These are phyloP conservation scores for Wickerhamiella azyma DNA, from an alignment of 805 yeast genomes.

Conservation along the genomic window DNA sequence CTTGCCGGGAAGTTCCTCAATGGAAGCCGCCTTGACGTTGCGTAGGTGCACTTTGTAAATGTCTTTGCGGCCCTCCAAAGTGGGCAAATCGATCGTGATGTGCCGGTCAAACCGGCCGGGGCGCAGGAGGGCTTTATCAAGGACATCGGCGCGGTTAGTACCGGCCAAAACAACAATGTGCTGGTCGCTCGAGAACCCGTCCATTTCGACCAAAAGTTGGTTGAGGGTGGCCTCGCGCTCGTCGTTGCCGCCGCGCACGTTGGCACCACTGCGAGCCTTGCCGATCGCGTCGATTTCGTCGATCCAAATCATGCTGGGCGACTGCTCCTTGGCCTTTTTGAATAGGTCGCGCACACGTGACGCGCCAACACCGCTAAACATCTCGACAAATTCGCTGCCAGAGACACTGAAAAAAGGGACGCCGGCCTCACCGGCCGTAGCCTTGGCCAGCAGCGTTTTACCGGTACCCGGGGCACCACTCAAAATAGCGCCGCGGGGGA, in stretches of 20 bases:
- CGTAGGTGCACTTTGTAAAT: conserved; percentile 70
- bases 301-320: conserved; percentile 81
- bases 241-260: conserved; percentile 66
- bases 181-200: conserved; percentile 77
- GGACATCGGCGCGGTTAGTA: conserved; percentile 82
- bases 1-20: conserved; percentile 61
- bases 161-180: conserved; percentile 92
- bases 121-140: conserved; percentile 79
- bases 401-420: conserved; percentile 86
- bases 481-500: conserved; percentile 87
- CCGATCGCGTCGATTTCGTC: conserved; percentile 97
- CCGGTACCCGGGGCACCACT: conserved; percentile 98
- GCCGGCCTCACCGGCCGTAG: conserved; percentile 94
- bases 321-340: conserved; percentile 76
- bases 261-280: conserved; percentile 45
- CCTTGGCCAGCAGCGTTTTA: conserved; percentile 82
- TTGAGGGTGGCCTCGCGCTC: conserved; percentile 89
- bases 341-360: conserved; percentile 86
- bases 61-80: conserved; percentile 75
- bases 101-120: conserved; percentile 95
- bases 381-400: conserved; percentile 92
- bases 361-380: conserved; percentile 96
- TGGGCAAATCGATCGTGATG: conserved; percentile 74
- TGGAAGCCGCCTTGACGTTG: conserved; percentile 36
- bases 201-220: conserved; percentile 90